These are phyloP conservation scores for Jatropha curcas DNA, from an alignment of 345 rosid species.

Conservation along the genomic window DNA sequence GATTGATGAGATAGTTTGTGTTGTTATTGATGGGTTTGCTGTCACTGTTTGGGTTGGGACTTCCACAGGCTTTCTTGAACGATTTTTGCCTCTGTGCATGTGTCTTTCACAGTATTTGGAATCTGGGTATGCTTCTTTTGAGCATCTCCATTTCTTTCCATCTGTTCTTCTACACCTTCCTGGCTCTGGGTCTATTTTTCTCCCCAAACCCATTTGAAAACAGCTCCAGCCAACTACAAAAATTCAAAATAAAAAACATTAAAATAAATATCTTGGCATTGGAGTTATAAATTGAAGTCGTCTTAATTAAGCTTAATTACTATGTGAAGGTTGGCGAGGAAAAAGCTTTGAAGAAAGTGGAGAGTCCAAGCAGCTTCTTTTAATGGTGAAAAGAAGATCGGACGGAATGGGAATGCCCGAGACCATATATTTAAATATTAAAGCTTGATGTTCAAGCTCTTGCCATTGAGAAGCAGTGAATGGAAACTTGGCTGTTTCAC, in stretches of 20 bases:
- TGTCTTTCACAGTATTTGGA: conserved; percentile 94
- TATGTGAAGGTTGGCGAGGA: conserved; percentile 50
- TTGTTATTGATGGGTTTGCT: conserved; percentile 8
- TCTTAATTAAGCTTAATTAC: conserved; percentile 41
- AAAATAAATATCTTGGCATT: not conserved
- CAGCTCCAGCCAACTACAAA: conserved; percentile 74
- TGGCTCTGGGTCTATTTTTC: conserved; percentile 87
- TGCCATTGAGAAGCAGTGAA: conserved; percentile 88
- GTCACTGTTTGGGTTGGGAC: conserved; percentile 23
- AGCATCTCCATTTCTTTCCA: conserved; percentile 97
- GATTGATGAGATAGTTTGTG: conserved; percentile 31
- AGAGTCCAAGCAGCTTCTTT: conserved; percentile 56
- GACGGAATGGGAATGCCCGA: conserved; percentile 76
- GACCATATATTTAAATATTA: conserved; percentile 75
- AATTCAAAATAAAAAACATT: not conserved
- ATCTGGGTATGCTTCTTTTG: conserved; percentile 87
- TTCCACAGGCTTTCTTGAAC: conserved; percentile 98
- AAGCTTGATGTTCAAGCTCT: conserved; percentile 90
- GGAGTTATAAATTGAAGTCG: too few relatives aligned
- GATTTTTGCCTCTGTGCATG: conserved; percentile 95
- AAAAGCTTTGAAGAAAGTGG: conserved; percentile 47
- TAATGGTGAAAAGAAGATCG: conserved; percentile 74
- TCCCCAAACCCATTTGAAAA: conserved; percentile 71
- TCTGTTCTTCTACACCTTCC: conserved; percentile 94
- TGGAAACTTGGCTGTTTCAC: conserved; percentile 51